Conservation (phyloP, 257 asterid species). For the Salvia rosmarinus region DNA sequence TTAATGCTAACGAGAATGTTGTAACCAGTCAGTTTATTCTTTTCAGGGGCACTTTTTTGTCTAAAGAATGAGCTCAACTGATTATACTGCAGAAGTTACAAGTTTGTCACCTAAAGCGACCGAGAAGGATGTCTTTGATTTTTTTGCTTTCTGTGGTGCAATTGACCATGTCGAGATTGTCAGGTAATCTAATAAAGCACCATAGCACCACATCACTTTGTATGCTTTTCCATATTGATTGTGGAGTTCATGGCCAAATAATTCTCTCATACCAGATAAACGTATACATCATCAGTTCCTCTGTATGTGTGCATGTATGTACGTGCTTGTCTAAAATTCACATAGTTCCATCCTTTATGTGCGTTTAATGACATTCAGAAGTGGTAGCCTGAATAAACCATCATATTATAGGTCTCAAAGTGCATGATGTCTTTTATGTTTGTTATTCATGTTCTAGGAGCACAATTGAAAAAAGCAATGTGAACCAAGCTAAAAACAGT, state of each 20-base stretch:
- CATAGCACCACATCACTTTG: neutral
- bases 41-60: conserved; percentile 6
- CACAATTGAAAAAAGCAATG: too few species aligned
- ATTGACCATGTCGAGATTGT: conserved; percentile 85
- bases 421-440: too few species aligned
- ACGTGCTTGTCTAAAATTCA: neutral
- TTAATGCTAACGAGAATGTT: conserved; percentile 16
- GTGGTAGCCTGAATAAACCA: neutral
- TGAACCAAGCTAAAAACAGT: conserved; percentile 4
- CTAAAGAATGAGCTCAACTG: conserved; percentile 68
- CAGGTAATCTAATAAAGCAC: conserved; percentile 52
- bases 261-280: neutral
- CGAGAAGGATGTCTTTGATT: conserved; percentile 83
- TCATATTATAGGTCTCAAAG: neutral
- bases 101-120: conserved; percentile 71
- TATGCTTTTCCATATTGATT: conserved; percentile 10
- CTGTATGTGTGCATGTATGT: neutral
- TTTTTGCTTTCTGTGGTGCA: conserved; percentile 87
- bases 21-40: conserved; percentile 6
- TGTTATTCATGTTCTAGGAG: too few species aligned
- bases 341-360: neutral
- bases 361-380: neutral
- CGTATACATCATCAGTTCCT: neutral
- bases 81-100: conserved; percentile 78
- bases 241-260: neutral